Base-by-base conservation (phyloP, 805 yeast species). In the Monosporozyma solicola region DNA sequence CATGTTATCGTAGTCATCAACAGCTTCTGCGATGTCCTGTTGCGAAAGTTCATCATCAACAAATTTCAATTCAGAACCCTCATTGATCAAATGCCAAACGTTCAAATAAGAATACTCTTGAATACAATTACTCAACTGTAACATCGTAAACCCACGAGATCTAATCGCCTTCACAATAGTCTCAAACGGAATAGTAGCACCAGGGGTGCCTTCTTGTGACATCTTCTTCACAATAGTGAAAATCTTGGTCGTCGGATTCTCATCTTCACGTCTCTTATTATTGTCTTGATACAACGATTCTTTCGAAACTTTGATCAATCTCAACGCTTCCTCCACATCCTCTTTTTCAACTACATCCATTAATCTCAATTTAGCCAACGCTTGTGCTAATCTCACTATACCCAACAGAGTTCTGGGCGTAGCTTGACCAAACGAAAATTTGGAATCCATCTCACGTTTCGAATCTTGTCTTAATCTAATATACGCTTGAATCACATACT, bases 341-440 rank as follows among this genome's bases (percentile, higher is more conserved):
- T 80, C 87, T 45, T 76, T 72, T 33, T 74, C 76, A 7, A 94
- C 98, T 20, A 65, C 71, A 56, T 84, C 77, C 54, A 84, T 83
- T 66, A 94, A 88, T 64, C 97, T 78, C 54, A 94, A 76, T 62
- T 97, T 79, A 0, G 99, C 98, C 57, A 87, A 76, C 1, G 97
- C 99, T 72, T 92, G 98, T 1, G 99, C 80, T 77, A 94, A 76
- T 73, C 99, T 84, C 59, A 94, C 73, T 49, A 95, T 84, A 60
- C 94, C 98, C 54, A 94, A 76, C 57, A 94, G 76, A 2, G 98
- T 90, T 75, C 99, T 84, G 54, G 98, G 97, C 1, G 99, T 91
- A 22, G 95, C 85, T 70, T 91, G 97, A 48, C 91, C 82, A 67
- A 92, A 92, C 52, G 89, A 86, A 62, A 80, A 79, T 52, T 79